A percentile compares a stretch with the other conserved stretches of the same genome.
phyloP scores from a whole-genome alignment of 257 asterid genomes.

The Salvia splendens region DNA sequence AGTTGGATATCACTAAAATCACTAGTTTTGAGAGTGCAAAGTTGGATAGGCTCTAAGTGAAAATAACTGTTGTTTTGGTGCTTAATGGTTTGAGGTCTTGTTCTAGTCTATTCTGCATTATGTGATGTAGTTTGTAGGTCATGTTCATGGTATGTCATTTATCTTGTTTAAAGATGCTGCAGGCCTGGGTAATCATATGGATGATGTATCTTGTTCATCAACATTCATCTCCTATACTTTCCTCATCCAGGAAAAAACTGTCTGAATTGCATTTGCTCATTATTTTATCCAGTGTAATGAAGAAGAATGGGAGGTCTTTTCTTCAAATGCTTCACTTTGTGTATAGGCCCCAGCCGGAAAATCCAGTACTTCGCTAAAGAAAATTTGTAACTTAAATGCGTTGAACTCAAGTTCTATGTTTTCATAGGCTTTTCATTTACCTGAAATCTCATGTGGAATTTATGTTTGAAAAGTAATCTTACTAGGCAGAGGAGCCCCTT shows the following conservation, averaged over 20 bases:
- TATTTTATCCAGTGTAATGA: neutral
- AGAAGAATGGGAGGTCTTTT: neutral
- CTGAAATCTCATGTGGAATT: too few species aligned
- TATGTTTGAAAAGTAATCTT: too few species aligned
- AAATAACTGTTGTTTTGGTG: neutral
- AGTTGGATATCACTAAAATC: neutral
- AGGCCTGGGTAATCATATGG: neutral
- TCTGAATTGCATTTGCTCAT: neutral
- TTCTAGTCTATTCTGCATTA: neutral
- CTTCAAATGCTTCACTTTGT: neutral
- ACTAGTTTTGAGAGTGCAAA: neutral
- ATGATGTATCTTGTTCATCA: neutral
- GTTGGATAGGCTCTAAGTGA: neutral
- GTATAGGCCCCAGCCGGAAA: neutral
- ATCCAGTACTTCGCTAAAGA: too few species aligned
- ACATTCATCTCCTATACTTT: neutral
- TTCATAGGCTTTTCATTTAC: too few species aligned
- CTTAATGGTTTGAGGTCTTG: neutral
- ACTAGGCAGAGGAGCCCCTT: too few species aligned
- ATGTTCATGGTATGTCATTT: neutral
- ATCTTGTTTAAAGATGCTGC: neutral
- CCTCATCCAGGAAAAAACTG: neutral
- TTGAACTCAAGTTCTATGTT: too few species aligned
- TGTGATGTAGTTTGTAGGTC: neutral
- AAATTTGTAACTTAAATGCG: too few species aligned